phyloP scores from a whole-genome alignment of 306 rosid species.

The Castanopsis chinensis region DNA sequence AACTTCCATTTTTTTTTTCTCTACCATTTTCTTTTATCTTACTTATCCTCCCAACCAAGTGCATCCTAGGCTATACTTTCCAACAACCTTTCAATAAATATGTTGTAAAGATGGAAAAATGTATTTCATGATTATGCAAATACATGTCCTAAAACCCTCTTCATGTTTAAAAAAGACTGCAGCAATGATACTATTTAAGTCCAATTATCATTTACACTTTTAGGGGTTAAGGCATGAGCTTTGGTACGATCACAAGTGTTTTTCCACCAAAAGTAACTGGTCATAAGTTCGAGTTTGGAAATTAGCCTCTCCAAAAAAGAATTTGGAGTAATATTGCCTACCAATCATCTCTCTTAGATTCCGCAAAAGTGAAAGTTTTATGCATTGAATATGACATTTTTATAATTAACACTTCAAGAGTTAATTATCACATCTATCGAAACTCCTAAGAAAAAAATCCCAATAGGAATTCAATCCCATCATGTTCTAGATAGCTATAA shows the following conservation, averaged over 20 bases:
- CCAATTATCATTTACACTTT: too few species aligned
- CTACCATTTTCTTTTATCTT: too few species aligned
- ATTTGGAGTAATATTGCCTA: too few species aligned
- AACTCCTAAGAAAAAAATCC: neutral
- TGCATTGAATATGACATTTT: neutral
- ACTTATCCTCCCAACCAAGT: too few species aligned
- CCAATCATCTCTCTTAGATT: too few species aligned
- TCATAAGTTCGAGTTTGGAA: too few species aligned
- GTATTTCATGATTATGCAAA: neutral
- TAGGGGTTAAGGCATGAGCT: too few species aligned
- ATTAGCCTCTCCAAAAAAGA: too few species aligned
- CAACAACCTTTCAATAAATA: neutral
- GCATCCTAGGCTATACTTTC: neutral
- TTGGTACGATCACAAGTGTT: too few species aligned
- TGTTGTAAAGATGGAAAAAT: neutral
- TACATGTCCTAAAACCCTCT: neutral
- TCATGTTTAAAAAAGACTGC: neutral
- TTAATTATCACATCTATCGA: neutral
- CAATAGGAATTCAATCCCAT: neutral
- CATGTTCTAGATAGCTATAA: neutral
- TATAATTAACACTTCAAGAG: neutral
- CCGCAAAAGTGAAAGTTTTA: too few species aligned
- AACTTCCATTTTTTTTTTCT: too few species aligned
- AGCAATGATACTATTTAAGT: neutral
- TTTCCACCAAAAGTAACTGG: too few species aligned